Evolutionary conservation across 2,329 filamentous ascomycete genomes (phyloP).

Genomic region (Aspergillus terreus): DNA sequence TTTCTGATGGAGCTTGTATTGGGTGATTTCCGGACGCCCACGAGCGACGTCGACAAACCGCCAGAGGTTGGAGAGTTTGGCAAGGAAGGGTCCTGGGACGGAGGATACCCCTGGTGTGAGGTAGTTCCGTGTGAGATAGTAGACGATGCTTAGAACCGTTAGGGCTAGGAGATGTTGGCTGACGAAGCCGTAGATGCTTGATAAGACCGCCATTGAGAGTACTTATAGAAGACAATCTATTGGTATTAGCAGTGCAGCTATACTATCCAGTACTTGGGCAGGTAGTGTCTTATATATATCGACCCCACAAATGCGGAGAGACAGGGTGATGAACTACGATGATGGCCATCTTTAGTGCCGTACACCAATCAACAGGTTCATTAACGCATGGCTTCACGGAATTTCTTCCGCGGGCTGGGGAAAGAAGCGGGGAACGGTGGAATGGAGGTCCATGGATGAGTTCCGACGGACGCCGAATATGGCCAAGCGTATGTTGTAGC

Average conservation of each 20-base stretch:
- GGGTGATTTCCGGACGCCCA: conserved; percentile 15
- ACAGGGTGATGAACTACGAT: no score
- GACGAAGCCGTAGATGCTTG: neutral
- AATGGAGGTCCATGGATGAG: neutral
- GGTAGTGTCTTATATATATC: neutral
- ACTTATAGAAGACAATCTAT: neutral
- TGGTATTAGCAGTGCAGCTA: neutral
- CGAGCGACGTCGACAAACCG: neutral
- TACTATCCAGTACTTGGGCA: no score
- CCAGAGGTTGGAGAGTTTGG: neutral
- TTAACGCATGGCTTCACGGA: neutral
- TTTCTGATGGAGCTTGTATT: conserved; percentile 2
- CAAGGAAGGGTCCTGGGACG: neutral
- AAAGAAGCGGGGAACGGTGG: neutral
- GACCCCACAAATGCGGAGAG: neutral
- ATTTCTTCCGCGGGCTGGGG: neutral
- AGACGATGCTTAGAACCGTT: neutral
- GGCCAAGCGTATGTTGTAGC: no score
- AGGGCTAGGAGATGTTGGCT: neutral
- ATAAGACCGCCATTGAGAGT: neutral
- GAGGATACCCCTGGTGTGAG: neutral
- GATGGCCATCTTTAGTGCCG: no score
- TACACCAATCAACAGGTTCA: no score
- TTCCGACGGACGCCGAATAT: no score
- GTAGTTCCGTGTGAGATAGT: neutral